Evolutionary conservation across 1,139 yeast species (phyloP).

Genomic region (Yamadazyma spencermartinsiae): DNA sequence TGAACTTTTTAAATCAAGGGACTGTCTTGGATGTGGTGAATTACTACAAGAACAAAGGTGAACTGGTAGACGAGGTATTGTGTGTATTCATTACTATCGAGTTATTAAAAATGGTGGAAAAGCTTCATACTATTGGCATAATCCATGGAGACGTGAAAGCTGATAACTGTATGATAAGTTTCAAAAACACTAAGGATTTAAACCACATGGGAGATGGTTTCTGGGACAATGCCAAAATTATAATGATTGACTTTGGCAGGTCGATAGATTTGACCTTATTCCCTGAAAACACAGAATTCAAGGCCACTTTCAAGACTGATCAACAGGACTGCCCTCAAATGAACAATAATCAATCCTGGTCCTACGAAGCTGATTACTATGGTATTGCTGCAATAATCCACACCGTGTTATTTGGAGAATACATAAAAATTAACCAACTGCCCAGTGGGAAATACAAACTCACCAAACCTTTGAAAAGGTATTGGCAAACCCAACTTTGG

Average conservation of each 20-base stretch:
- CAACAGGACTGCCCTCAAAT: constrained; percentile 78
- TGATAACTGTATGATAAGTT: constrained; percentile 80
- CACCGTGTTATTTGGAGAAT: constrained; percentile 66
- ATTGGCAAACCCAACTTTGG: constrained; percentile 79
- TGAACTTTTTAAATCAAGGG: constrained; percentile 74
- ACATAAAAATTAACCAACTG: constrained; percentile 46
- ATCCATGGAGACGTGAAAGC: constrained; percentile 88
- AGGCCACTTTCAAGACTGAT: constrained; percentile 63
- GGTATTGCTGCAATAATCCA: constrained; percentile 81
- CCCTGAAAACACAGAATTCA: constrained; percentile 52
- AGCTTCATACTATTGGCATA: constrained; percentile 62
- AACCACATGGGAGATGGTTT: constrained; percentile 33
- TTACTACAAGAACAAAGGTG: constrained; percentile 30
- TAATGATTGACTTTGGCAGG: constrained; percentile 81
- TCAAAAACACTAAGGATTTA: constrained; percentile 29
- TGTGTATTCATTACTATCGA: constrained; percentile 66
- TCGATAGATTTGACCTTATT: constrained; percentile 71
- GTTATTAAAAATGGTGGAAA: constrained; percentile 58
- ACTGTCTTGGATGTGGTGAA: constrained; percentile 76
- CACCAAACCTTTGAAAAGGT: constrained; percentile 57
- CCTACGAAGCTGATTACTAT: constrained; percentile 80
- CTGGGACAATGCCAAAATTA: constrained; percentile 60
- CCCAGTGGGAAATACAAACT: constrained; percentile 34
- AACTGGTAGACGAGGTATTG: constrained; percentile 58
- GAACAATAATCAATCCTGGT: constrained; percentile 66